Base-by-base conservation (phyloP, 225 moss, liverwort and hornwort genomes). In the Pseudisothecium myosuroides region DNA sequence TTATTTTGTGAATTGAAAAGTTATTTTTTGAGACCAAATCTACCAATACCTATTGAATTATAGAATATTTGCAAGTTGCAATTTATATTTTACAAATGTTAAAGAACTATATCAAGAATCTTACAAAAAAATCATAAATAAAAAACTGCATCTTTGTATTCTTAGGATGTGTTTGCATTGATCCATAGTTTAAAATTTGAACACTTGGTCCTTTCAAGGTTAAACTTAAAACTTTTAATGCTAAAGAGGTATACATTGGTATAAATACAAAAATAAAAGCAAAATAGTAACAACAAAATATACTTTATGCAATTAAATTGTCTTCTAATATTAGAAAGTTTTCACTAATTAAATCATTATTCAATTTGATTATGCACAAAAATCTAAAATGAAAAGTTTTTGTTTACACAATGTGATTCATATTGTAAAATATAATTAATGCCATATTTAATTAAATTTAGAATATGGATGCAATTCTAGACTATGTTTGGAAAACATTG, bases 191-290 rank as follows among this genome's bases (percentile, higher is more conserved):
- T 1, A 8, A 11, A 32, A 12, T 32, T 75, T 32, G 5, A 20
- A 20, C 2, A 14, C 49, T 2, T 49, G 0, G 7, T 74, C 47
- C 11, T 19, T 31, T 19, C 11, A 4, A 4, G 7, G 1, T 12
- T 32, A 12, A 49, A 37, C 17, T 43, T 22, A 31, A 14, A 18
- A 29, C 3, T 4, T 52, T 15, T 7, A 50, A 36, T 26, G 12
- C 12, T 37, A 24, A 5, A 17, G 1, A 49, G 1, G 6, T 32
- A 34, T 23, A 14, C 1, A 24, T 2, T 15, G 8, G 2, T 65
- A 64, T 4, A 18, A 65, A 49, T 24, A 22, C 6, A 23, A 15
- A 41, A 61, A 31, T 31, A 34, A 43, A 0, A 34, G 2, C 6
- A 21, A 18, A 39, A 7, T 3, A 28, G 4, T 20, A 61, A 43